Evolutionary conservation across 2,329 filamentous ascomycete species (phyloP), one percentile per base, ranked within the genome.

Genomic region (Fusarium miscanthi): DNA sequence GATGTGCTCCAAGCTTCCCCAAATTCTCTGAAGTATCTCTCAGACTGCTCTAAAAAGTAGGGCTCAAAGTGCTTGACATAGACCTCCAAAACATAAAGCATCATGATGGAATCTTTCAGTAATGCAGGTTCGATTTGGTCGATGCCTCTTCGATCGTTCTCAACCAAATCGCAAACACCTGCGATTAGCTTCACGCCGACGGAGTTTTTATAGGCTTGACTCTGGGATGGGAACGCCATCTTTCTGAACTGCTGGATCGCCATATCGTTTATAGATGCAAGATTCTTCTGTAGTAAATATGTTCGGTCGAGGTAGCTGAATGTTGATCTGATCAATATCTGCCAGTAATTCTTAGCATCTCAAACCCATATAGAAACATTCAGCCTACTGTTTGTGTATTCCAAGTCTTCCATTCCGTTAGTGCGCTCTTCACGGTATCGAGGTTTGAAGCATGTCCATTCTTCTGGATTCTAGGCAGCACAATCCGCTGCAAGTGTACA

Each of bases 281-380:
- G 83, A 27, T 92, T 89, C 49, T 91, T 90, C 63, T 92, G 91
- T 5, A 97, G 85, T 12, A 99, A 87, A 78, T 94, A 98, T 5
- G 94, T 93, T 70, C 96, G 91, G 80, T 99, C 95, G 73, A 99
- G 88, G 78, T 95, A 99, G 83, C 94, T 97, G 82, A 98, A 98
- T 42, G 97, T 92, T 71, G 93, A 95, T 53, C 94, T 90, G 58
- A 99, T 89, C 19, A 91, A 91, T 73, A 91, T 88, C 91, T 94
- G 51, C 21, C 37, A 57, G 65, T 41, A 61, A 42, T 58, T 53
- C 33, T 53, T 46, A 66, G 72, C 37, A 75, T 60, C 30, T 23
- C 37, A 38, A 25, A 12, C 23, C 49, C 17, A 14, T 13, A 45
- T 25, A 42, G 31, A 30, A 31, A 42, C 23, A 33, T 5, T 10